These are phyloP conservation scores for Sisymbrium irio DNA, from an alignment of 345 rosid species.

Conservation along the genomic window DNA sequence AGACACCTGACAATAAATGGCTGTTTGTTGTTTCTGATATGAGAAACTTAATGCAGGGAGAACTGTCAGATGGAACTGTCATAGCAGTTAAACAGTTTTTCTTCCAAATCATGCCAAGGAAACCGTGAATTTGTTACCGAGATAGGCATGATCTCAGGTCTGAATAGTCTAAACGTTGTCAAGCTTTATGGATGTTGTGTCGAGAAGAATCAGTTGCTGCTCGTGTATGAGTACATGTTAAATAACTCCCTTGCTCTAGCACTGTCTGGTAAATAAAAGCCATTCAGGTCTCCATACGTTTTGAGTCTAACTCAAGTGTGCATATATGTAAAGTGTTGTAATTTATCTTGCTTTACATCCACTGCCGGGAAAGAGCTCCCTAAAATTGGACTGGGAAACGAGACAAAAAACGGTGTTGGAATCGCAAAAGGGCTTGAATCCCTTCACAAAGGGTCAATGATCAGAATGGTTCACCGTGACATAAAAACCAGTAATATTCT, in stretches of 20 bases:
- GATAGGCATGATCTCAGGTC: conserved; percentile 41
- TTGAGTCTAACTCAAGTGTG: too few relatives aligned
- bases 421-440: conserved; percentile 58
- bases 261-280: background rate
- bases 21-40: too few relatives aligned
- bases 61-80: too few relatives aligned
- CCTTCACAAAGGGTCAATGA: conserved; percentile 55
- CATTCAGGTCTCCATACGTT: too few relatives aligned
- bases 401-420: conserved; percentile 51
- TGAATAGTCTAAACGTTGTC: conserved; percentile 42
- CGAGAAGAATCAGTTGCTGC: background rate
- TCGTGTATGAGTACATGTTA: background rate
- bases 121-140: conserved; percentile 43
- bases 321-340: too few relatives aligned
- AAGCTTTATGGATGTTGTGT: conserved; percentile 20
- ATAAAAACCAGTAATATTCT: conserved; percentile 27
- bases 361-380: background rate
- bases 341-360: too few relatives aligned
- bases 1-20: too few relatives aligned
- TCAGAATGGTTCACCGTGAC: too few relatives aligned
- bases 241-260: conserved; percentile 3
- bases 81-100: too few relatives aligned
- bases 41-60: too few relatives aligned
- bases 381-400: conserved; percentile 45
- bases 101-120: too few relatives aligned